Evolutionary conservation across 345 rosid species (phyloP).

Genomic region (Brassica rapa): DNA sequence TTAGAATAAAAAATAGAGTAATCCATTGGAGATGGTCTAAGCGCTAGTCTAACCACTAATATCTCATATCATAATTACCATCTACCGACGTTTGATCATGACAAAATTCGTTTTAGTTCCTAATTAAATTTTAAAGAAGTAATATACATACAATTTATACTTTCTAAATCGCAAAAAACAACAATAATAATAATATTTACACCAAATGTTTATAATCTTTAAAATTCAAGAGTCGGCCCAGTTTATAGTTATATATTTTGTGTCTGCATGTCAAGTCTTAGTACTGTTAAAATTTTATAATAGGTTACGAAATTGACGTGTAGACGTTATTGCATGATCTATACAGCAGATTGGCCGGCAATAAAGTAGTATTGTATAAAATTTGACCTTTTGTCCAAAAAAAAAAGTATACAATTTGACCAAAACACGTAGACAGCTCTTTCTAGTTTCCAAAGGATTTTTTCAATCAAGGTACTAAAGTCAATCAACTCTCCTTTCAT

Average conservation of each 20-base stretch:
- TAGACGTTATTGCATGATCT: slow-evolving; percentile 16
- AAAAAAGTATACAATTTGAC: background rate
- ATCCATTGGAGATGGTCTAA: no score
- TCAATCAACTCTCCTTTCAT: slow-evolving; percentile 18
- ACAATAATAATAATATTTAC: background rate
- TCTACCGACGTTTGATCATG: no score
- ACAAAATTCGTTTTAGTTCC: background rate
- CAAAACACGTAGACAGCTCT: slow-evolving; percentile 3
- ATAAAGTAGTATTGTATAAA: background rate
- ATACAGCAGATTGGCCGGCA: slow-evolving; percentile 15
- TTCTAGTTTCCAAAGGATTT: slow-evolving; percentile 18
- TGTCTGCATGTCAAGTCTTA: background rate
- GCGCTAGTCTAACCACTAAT: no score
- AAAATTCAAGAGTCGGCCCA: background rate
- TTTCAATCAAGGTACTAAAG: slow-evolving; percentile 7
- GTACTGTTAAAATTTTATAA: background rate
- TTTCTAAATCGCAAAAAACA: background rate
- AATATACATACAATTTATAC: background rate
- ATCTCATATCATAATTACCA: no score
- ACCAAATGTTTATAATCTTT: background rate
- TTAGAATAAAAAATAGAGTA: no score
- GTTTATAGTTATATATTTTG: background rate
- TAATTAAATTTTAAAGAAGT: no score
- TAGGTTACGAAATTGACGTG: background rate
- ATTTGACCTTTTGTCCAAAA: background rate